Conservation (phyloP, 2,329 filamentous ascomycete species). For the Aspergillus fumigatus region DNA sequence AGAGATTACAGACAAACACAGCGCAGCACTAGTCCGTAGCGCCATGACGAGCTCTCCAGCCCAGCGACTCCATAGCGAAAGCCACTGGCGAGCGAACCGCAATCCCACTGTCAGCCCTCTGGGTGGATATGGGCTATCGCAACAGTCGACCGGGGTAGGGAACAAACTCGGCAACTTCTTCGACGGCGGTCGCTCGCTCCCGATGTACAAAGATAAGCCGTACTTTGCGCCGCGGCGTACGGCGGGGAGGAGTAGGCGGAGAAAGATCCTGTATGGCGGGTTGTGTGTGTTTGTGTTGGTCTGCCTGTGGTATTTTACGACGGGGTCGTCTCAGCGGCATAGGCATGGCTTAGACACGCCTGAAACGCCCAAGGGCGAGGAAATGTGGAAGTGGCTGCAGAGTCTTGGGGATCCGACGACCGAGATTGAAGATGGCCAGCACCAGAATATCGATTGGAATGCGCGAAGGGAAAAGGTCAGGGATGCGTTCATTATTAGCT, state of each 20-base stretch:
- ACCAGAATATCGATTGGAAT: slow-evolving; percentile 63
- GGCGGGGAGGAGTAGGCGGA: slow-evolving; percentile 57
- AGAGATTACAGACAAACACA: slow-evolving; percentile 22
- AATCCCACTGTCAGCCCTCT: slow-evolving; percentile 43
- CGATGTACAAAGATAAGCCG: slow-evolving; percentile 99
- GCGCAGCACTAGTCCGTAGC: slow-evolving; percentile 64
- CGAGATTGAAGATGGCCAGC: slow-evolving; percentile 19
- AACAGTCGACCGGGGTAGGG: slow-evolving; percentile 48
- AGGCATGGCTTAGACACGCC: slow-evolving; percentile 16
- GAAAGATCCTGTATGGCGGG: slow-evolving; percentile 56
- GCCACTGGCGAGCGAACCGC: slow-evolving; percentile 55
- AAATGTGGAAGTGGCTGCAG: slow-evolving; percentile 55
- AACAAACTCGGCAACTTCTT: slow-evolving; percentile 63
- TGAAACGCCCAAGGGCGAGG: slow-evolving; percentile 35
- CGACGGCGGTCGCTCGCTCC: slow-evolving; percentile 60
- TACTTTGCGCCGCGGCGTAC: slow-evolving; percentile 56
- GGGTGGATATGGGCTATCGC: slow-evolving; percentile 34
- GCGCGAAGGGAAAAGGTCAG: slow-evolving; percentile 74
- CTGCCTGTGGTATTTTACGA: slow-evolving; percentile 61
- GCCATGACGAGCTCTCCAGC: slow-evolving; percentile 64
- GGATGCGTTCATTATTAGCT: slow-evolving; percentile 86
- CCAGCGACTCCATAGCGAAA: slow-evolving; percentile 58
- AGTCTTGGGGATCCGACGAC: slow-evolving; percentile 43
- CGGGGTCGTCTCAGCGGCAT: slow-evolving; percentile 14
- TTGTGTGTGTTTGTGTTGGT: slow-evolving; percentile 53